Percentiles rank a stretch among this genome's conserved stretches.
phyloP scores from a whole-genome alignment of 1,284 basidiomycete species.

The Fereydounia khargensis region DNA sequence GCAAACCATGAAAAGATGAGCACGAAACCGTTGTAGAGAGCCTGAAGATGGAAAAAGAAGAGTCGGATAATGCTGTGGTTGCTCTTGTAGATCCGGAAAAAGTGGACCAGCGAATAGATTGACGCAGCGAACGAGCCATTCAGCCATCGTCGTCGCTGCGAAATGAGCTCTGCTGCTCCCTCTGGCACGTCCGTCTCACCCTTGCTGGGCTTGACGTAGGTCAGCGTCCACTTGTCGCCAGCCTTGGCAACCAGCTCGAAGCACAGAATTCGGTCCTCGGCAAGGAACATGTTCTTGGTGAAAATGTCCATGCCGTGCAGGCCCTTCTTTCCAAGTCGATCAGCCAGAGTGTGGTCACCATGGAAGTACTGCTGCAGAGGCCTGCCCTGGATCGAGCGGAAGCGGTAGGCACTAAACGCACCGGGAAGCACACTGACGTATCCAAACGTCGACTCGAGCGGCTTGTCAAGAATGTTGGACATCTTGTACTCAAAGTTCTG shows the following conservation, averaged over 20 bases:
- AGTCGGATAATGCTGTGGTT: constrained; percentile 78
- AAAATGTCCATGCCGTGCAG: constrained; percentile 98
- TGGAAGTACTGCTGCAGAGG: constrained; percentile 98
- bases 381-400: constrained; percentile 81
- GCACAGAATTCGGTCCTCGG: constrained; percentile 74
- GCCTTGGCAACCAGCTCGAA: constrained; percentile 94
- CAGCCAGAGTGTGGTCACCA: constrained; percentile 80
- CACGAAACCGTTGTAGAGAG: constrained; percentile 86
- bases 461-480: constrained; percentile 74
- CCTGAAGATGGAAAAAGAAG: constrained; percentile 89
- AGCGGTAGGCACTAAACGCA: constrained; percentile 93
- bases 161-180: constrained; percentile 74
- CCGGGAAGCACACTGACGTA: constrained; percentile 88
- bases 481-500: constrained; percentile 98
- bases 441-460: constrained; percentile 89
- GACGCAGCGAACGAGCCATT: constrained; percentile 97
- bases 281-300: constrained; percentile 69
- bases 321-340: constrained; percentile 87
- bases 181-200: constrained; percentile 94
- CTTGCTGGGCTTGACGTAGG: constrained; percentile 91
- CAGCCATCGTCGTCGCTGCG: constrained; percentile 88
- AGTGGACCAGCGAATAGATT: constrained; percentile 84
- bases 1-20: constrained; percentile 90
- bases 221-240: constrained; percentile 77
- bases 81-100: constrained; percentile 86